Conservation (phyloP, 140 eudicot species). For the Oenanthe javanica region DNA sequence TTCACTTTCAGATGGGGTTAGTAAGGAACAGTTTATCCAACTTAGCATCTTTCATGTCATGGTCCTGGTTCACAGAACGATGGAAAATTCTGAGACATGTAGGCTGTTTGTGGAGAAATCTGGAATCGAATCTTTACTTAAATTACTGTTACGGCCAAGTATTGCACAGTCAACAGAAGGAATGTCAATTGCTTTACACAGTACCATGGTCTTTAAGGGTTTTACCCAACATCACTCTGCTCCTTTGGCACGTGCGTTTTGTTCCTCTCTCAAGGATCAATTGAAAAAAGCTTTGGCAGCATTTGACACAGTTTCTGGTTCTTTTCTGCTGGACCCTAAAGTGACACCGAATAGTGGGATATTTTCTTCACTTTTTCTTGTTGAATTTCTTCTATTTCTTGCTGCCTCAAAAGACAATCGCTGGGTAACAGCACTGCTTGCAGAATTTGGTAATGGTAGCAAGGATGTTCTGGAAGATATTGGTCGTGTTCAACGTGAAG, state of each 20-base stretch:
- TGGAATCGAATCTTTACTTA: constrained; percentile 78
- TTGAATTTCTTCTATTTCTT: constrained; percentile 83
- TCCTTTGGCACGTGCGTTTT: constrained; percentile 86
- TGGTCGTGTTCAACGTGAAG: constrained; percentile 79
- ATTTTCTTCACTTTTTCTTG: constrained; percentile 81
- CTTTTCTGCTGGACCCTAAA: constrained; percentile 74
- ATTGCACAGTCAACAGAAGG: constrained; percentile 92
- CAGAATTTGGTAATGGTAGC: constrained; percentile 81
- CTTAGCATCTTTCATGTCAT: constrained; percentile 82
- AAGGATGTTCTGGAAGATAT: constrained; percentile 85
- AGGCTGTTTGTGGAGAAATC: constrained; percentile 87
- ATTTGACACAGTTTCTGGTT: constrained; percentile 47
- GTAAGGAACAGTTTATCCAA: constrained; percentile 75
- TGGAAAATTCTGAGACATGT: constrained; percentile 96
- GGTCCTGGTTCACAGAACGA: constrained; percentile 91
- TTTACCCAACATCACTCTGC: constrained; percentile 94
- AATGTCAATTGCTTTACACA: constrained; percentile 93
- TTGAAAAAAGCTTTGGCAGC: constrained; percentile 62
- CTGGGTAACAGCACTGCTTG: constrained; percentile 84
- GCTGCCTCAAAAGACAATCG: constrained; percentile 92
- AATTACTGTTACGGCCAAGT: constrained; percentile 75
- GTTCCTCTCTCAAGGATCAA: constrained; percentile 69
- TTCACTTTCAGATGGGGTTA: constrained; percentile 37
- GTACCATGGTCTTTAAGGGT: constrained; percentile 93
- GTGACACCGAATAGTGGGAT: constrained; percentile 49